A percentile compares a stretch with the other conserved stretches of the same genome.
Evolutionary conservation across 2,329 filamentous ascomycete species (phyloP).

Genomic region (Neospermospora avenae): DNA sequence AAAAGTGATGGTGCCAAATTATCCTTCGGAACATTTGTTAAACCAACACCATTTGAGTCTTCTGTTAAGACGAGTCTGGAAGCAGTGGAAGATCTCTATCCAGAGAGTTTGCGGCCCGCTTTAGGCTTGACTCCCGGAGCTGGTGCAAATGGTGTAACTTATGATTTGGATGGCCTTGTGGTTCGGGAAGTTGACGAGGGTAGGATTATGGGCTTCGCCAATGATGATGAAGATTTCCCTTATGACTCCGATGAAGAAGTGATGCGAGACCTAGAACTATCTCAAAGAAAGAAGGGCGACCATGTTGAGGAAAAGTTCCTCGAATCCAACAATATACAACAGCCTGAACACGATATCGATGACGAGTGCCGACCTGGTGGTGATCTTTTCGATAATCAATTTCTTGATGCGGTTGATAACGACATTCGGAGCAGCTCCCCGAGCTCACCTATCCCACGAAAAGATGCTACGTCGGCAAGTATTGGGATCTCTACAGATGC

Average conservation of each 20-base stretch:
- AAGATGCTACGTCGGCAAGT: not conserved
- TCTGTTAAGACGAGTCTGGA: slow-evolving; percentile 73
- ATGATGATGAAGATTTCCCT: slow-evolving; percentile 45
- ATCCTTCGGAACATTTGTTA: slow-evolving; percentile 65
- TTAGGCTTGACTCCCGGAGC: slow-evolving; percentile 37
- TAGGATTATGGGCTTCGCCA: slow-evolving; percentile 44
- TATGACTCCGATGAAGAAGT: slow-evolving; percentile 55
- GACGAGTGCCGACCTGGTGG: slow-evolving; percentile 10
- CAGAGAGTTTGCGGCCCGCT: slow-evolving; percentile 55
- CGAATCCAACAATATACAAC: slow-evolving; percentile 4
- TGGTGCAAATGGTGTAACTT: not conserved
- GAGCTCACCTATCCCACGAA: not conserved
- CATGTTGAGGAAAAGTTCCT: slow-evolving; percentile 20
- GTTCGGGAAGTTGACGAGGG: slow-evolving; percentile 59
- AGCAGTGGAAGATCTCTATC: slow-evolving; percentile 84
- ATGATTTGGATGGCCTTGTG: slow-evolving; percentile 17
- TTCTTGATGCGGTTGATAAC: slow-evolving; percentile 9
- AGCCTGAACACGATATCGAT: slow-evolving; percentile 14
- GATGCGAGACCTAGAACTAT: slow-evolving; percentile 34
- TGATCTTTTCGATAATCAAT: slow-evolving; percentile 9
- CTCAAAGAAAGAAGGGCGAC: slow-evolving; percentile 27
- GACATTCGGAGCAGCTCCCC: not conserved
- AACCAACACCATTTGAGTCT: slow-evolving; percentile 49
- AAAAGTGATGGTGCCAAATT: slow-evolving; percentile 43
- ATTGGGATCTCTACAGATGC: not conserved